Percentiles rank a stretch among this genome's conserved stretches.
Conservation (phyloP, 306 rosid genomes). For the Dicorynia guianensis region DNA sequence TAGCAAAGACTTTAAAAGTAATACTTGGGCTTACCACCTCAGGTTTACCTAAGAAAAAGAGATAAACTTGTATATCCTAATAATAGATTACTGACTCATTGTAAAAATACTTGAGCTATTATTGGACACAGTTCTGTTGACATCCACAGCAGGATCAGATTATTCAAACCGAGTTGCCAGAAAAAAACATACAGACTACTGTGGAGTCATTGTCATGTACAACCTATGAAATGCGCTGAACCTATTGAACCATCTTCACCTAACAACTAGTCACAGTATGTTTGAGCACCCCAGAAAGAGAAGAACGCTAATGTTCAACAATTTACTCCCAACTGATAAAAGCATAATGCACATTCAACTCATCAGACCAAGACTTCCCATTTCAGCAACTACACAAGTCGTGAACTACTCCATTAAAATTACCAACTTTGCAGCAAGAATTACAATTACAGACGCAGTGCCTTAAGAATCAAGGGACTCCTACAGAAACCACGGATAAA, state of each 20-base stretch:
- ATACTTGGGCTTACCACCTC: slow-evolving; percentile 6
- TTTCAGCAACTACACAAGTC: slow-evolving; percentile 46
- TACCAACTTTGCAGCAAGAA: slow-evolving; percentile 41
- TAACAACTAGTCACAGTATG: slow-evolving; percentile 35
- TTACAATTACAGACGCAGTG: slow-evolving; percentile 38
- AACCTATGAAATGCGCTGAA: slow-evolving; percentile 36
- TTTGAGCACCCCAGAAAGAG: slow-evolving; percentile 41
- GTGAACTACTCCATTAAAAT: slow-evolving; percentile 39
- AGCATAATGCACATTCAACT: slow-evolving; percentile 66
- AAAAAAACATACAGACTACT: slow-evolving; percentile 8
- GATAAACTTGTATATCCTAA: background rate
- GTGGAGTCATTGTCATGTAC: slow-evolving; percentile 16
- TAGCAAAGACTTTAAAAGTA: background rate
- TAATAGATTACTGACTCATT: background rate
- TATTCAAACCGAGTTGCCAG: background rate
- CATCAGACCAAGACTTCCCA: slow-evolving; percentile 46
- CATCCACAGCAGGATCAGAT: slow-evolving; percentile 42
- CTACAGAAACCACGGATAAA: slow-evolving; percentile 15
- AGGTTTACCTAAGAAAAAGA: background rate
- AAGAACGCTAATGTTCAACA: slow-evolving; percentile 41
- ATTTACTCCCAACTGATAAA: slow-evolving; percentile 31
- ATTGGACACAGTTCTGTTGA: background rate
- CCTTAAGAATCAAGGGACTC: slow-evolving; percentile 30
- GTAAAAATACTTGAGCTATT: slow-evolving; percentile 28
- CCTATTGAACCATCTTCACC: slow-evolving; percentile 41